Conservation (phyloP, 208 protist species). For the Acanthamoeba divionensis region DNA sequence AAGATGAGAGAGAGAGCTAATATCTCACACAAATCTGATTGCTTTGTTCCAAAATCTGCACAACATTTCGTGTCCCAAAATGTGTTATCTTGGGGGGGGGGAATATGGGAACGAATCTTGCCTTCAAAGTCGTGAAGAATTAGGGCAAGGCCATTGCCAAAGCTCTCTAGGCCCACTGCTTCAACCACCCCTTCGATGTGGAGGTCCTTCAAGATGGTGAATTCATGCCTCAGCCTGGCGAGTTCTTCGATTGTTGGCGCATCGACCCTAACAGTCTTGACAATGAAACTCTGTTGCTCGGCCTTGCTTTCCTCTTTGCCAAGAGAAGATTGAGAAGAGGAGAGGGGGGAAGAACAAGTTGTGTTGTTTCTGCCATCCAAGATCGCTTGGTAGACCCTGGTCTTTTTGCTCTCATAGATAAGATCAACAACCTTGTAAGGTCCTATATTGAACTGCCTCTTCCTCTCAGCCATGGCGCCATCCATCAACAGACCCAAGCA, state of each 20-base stretch:
- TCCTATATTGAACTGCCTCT: too few species aligned
- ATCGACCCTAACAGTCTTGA: neutral
- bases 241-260: neutral
- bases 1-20: too few species aligned
- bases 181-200: constrained; percentile 14
- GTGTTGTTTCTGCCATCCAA: neutral
- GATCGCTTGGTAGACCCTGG: neutral
- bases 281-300: neutral
- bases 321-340: too few species aligned
- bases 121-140: constrained; percentile 21
- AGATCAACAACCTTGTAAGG: neutral
- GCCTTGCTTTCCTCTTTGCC: too few species aligned
- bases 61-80: neutral
- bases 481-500: too few species aligned
- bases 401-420: neutral
- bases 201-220: constrained; percentile 25
- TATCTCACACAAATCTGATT: too few species aligned
- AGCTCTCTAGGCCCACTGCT: neutral
- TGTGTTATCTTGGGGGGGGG: neutral
- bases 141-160: neutral
- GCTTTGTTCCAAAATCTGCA: neutral
- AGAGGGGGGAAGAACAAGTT: neutral
- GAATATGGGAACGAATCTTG: neutral
- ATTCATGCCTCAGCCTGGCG: neutral
- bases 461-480: too few species aligned